Evolutionary conservation across 805 yeast species (phyloP).

Genomic region (Citeromyces nyonsensis): DNA sequence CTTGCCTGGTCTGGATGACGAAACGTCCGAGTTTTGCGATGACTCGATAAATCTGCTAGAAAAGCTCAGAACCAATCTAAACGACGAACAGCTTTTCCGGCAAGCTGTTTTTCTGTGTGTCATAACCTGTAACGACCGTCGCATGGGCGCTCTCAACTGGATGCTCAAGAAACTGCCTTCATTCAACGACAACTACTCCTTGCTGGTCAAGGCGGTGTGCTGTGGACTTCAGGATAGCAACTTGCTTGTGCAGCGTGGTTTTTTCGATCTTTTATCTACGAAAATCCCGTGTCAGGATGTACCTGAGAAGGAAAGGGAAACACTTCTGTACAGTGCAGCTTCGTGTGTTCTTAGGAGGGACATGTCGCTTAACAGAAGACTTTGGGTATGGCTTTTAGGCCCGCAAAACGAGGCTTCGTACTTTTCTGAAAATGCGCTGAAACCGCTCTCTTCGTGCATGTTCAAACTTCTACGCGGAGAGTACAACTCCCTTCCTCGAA

Average conservation of each 20-base stretch:
- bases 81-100: conserved; percentile 75
- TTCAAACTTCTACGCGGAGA: conserved; percentile 24
- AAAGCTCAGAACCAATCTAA: conserved; percentile 33
- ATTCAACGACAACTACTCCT: conserved; percentile 48
- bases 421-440: conserved; percentile 42
- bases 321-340: conserved; percentile 47
- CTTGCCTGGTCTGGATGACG: conserved; percentile 86
- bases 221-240: conserved; percentile 53
- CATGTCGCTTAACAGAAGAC: conserved; percentile 86
- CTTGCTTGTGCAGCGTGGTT: conserved; percentile 73
- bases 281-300: conserved; percentile 35
- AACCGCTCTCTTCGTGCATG: conserved; percentile 35
- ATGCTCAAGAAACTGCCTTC: conserved; percentile 50
- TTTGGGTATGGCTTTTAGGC: conserved; percentile 90
- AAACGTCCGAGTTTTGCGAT: conserved; percentile 67
- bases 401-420: conserved; percentile 37
- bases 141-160: conserved; percentile 79
- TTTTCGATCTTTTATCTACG: conserved; percentile 62
- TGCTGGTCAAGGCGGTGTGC: conserved; percentile 60
- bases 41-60: conserved; percentile 48
- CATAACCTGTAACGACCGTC: conserved; percentile 63
- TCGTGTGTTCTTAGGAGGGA: conserved; percentile 65
- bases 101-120: conserved; percentile 60
- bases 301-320: conserved; percentile 34
- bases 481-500: conserved; percentile 7